Conservation (phyloP, 1,284 basidiomycete species). For the Salmacisia buchloeana region DNA sequence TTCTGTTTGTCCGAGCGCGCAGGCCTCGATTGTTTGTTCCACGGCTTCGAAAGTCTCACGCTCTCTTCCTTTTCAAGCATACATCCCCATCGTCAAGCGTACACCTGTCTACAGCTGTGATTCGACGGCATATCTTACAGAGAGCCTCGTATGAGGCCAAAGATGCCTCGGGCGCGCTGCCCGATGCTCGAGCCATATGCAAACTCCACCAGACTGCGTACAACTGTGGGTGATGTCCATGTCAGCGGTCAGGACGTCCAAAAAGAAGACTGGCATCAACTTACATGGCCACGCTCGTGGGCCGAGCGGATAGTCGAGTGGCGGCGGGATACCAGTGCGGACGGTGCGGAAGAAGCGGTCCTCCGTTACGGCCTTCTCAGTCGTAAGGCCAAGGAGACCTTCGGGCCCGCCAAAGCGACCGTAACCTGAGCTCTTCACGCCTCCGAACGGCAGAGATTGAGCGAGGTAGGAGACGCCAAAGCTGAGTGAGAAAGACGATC, state of each 20-base stretch:
- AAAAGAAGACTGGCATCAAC: not conserved
- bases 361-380: constrained; percentile 75
- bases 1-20: too few relatives aligned
- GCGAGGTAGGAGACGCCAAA: constrained; percentile 84
- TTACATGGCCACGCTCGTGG: not conserved
- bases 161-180: constrained; percentile 4
- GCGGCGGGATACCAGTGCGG: constrained; percentile 72
- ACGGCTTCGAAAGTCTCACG: too few relatives aligned
- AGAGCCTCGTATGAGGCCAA: constrained; percentile 4
- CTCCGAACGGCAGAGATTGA: constrained; percentile 90
- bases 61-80: too few relatives aligned
- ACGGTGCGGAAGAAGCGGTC: constrained; percentile 77
- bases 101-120: too few relatives aligned
- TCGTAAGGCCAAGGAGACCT: constrained; percentile 77
- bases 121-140: not conserved
- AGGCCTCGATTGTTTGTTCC: too few relatives aligned
- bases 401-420: constrained; percentile 64
- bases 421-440: constrained; percentile 60
- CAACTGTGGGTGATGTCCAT: not conserved
- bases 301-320: constrained; percentile 49
- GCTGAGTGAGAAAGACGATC: constrained; percentile 9
- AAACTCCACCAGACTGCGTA: constrained; percentile 9
- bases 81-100: too few relatives aligned
- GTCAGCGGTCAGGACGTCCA: not conserved
- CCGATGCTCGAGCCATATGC: constrained; percentile 8